Percentiles rank a stretch among this genome's conserved stretches.
Conservation (phyloP, 305 asterid genomes). For the Fraxinus ornus region DNA sequence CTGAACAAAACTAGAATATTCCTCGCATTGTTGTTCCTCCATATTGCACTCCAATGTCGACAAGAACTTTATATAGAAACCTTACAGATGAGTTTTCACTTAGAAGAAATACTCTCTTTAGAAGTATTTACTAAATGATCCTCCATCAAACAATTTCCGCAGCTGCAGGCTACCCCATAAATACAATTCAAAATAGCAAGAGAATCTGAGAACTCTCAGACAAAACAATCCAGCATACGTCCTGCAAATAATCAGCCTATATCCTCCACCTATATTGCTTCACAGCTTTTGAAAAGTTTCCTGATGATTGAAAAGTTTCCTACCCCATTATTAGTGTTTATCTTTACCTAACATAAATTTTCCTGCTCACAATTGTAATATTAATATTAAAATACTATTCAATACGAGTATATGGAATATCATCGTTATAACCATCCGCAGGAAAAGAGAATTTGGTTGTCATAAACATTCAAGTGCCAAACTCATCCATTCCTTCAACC, state of each 20-base stretch:
- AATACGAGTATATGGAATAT: not conserved
- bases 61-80: not conserved
- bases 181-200: not conserved
- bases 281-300: not conserved
- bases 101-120: not conserved
- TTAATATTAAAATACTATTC: not conserved
- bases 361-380: not conserved
- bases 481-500: not conserved
- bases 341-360: not conserved
- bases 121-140: not conserved
- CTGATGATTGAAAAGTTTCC: not conserved
- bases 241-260: not conserved
- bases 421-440: not conserved
- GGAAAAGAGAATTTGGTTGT: not conserved
- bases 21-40: not conserved
- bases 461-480: not conserved
- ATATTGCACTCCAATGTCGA: not conserved
- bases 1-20: not conserved
- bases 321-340: not conserved
- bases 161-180: not conserved
- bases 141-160: not conserved
- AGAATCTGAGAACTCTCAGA: not conserved
- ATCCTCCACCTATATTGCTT: not conserved
- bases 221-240: not conserved
- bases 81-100: not conserved